Base-by-base conservation (phyloP, 805 yeast genomes). In the Hanseniaspora vineae region DNA sequence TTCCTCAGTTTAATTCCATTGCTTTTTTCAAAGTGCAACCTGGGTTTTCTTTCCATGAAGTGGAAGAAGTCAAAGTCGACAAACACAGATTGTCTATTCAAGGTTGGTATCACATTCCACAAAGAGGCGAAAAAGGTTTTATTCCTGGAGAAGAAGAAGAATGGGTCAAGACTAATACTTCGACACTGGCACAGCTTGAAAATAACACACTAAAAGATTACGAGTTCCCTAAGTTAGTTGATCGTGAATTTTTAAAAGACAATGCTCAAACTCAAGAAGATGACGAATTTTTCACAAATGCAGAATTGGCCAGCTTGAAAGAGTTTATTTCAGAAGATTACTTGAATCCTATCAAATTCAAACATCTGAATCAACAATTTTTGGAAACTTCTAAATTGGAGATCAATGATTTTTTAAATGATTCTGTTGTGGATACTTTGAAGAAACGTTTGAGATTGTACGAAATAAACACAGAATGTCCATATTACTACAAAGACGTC, bases 101-200 rank as follows among this genome's bases (percentile, higher is more conserved):
- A 58, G 99, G 99, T 1, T 94, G 99, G 99, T 94, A 90, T 61
- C 99, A 92, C 64, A 85, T 89, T 46, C 99, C 99, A 3, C 97
- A 92, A 61, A 68, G 68, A 11, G 97, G 95, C 10, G 99, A 92
- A 65, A 79, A 76, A 33, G 97, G 97, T 0, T 90, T 64, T 58
- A 73, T 79, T 17, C 78, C 77, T 35, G 95, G 94, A 6, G 96
- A 87, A 59, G 88, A 86, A 61, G 90, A 81, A 57, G 54, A 55
- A 42, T 64, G 67, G 67, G 56, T 62, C 10, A 76, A 69, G 35
- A 79, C 84, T 1, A 88, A 81, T 55, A 81, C 84, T 0, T 77
- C 87, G 42, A 85, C 96, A 0, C 72, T 88, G 52, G 87, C 84
- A 58, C 90, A 77, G 58, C 66, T 88, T 50, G 90, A 86, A 55